Conservation (phyloP, 495 filamentous ascomycete species). For the Hyaloscypha bicolor region DNA sequence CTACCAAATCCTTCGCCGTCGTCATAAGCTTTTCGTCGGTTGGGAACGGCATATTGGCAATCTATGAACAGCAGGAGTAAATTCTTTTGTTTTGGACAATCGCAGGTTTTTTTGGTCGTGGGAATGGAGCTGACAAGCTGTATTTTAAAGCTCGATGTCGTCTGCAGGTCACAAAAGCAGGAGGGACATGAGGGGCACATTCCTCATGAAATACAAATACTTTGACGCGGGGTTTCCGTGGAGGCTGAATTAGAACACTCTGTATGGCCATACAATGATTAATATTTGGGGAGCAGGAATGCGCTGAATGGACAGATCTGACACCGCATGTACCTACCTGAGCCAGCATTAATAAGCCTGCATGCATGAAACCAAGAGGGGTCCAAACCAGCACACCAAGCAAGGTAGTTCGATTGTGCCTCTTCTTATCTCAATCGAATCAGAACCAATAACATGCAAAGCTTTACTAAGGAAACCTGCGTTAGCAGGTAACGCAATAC, state of each 20-base stretch:
- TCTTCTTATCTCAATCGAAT: background rate
- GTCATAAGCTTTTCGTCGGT: conserved; percentile 40
- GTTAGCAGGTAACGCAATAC: background rate
- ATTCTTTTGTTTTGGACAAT: background rate
- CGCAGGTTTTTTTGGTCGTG: background rate
- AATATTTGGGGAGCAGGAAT: background rate
- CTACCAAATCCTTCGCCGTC: conserved; percentile 42
- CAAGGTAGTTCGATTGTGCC: background rate
- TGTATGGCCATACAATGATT: background rate
- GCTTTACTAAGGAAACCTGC: background rate
- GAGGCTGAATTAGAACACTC: background rate
- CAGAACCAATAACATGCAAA: background rate
- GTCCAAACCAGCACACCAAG: background rate
- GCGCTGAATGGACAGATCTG: background rate
- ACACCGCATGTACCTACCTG: background rate
- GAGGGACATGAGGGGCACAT: background rate
- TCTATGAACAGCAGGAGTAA: background rate
- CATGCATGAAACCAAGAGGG: background rate
- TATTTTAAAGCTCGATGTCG: background rate
- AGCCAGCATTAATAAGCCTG: background rate
- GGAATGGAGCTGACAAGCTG: background rate
- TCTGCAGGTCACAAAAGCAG: background rate
- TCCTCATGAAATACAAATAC: background rate
- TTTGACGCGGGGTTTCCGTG: background rate
- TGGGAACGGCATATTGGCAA: conserved; percentile 42